These are phyloP conservation scores for Colletotrichum limetticola DNA, from an alignment of 2,329 filamentous ascomycete genomes.

Conservation along the genomic window DNA sequence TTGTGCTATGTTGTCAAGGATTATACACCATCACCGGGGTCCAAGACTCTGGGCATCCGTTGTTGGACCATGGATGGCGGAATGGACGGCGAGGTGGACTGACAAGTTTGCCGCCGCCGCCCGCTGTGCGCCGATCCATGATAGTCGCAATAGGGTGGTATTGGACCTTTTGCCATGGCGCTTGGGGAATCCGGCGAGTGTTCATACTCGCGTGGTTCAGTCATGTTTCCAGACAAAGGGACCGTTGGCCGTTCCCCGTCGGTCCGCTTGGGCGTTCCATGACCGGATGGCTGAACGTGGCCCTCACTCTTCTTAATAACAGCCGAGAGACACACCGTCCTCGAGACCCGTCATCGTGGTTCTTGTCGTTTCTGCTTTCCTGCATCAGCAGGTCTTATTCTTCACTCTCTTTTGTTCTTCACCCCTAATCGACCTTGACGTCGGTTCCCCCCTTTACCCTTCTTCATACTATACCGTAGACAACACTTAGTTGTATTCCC, in stretches of 20 bases:
- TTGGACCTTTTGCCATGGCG: constrained; percentile 9
- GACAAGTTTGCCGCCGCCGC: constrained; percentile 28
- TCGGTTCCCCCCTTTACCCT: background rate
- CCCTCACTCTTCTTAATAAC: constrained; percentile 33
- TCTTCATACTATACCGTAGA: background rate
- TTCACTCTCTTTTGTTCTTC: constrained; percentile 16
- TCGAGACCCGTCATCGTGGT: constrained; percentile 13
- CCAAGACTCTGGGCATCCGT: constrained; percentile 24
- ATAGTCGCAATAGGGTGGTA: background rate
- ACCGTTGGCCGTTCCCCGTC: constrained; percentile 32
- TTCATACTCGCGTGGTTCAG: constrained; percentile 10
- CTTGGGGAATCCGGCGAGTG: constrained; percentile 26
- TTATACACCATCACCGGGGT: constrained; percentile 4
- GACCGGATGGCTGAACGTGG: constrained; percentile 28
- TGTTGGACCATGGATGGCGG: background rate
- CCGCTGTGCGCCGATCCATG: constrained; percentile 10
- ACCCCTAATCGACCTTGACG: constrained; percentile 11
- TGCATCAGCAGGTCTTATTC: constrained; percentile 22
- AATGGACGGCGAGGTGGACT: constrained; percentile 4
- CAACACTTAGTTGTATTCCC: background rate
- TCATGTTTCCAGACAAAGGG: constrained; percentile 25
- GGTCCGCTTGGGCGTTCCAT: constrained; percentile 28
- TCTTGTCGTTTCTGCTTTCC: constrained; percentile 17
- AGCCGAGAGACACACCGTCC: constrained; percentile 25
- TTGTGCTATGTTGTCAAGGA: constrained; percentile 17